Percentiles rank a stretch among this genome's conserved stretches.
Conservation (phyloP, 805 yeast genomes). For the Metschnikowia santaceciliae region DNA sequence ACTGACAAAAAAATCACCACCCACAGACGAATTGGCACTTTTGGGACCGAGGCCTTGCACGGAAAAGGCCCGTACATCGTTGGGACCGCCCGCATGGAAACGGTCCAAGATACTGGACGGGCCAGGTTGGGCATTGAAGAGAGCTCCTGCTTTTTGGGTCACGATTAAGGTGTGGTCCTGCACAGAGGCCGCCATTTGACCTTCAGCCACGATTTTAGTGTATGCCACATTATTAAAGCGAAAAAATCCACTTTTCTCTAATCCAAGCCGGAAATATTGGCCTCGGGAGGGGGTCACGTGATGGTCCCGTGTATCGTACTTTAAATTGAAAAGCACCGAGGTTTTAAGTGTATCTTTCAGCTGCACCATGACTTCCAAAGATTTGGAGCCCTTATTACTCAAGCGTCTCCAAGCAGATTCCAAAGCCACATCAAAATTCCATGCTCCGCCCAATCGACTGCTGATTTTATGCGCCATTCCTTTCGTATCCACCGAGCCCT, state of each 20-base stretch:
- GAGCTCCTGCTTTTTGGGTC: slow-evolving; percentile 32
- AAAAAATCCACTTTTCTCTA: slow-evolving; percentile 33
- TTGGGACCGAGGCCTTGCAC: slow-evolving; percentile 56
- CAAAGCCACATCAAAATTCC: slow-evolving; percentile 48
- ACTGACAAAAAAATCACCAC: slow-evolving; percentile 48
- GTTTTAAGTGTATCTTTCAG: slow-evolving; percentile 47
- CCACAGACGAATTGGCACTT: slow-evolving; percentile 44
- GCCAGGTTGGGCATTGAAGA: slow-evolving; percentile 18
- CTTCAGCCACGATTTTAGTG: slow-evolving; percentile 40
- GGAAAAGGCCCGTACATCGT: slow-evolving; percentile 51
- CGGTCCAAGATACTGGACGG: slow-evolving; percentile 47
- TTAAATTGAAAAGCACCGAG: slow-evolving; percentile 35
- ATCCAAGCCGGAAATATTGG: slow-evolving; percentile 29
- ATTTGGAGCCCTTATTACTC: slow-evolving; percentile 26
- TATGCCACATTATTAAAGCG: slow-evolving; percentile 25
- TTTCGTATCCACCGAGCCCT: slow-evolving; percentile 40
- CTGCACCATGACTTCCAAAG: slow-evolving; percentile 31
- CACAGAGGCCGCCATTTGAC: slow-evolving; percentile 29
- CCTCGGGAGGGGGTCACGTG: slow-evolving; percentile 44
- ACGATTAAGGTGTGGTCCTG: slow-evolving; percentile 21
- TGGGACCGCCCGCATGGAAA: slow-evolving; percentile 57
- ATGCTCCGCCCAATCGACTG: slow-evolving; percentile 28
- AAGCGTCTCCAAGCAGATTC: slow-evolving; percentile 42
- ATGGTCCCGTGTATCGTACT: slow-evolving; percentile 44
- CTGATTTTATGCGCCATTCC: slow-evolving; percentile 42